Evolutionary conservation across 176 grass and related monocot genomes (phyloP), one percentile per base, ranked within the genome.

Genomic region (Avena atlantica): DNA sequence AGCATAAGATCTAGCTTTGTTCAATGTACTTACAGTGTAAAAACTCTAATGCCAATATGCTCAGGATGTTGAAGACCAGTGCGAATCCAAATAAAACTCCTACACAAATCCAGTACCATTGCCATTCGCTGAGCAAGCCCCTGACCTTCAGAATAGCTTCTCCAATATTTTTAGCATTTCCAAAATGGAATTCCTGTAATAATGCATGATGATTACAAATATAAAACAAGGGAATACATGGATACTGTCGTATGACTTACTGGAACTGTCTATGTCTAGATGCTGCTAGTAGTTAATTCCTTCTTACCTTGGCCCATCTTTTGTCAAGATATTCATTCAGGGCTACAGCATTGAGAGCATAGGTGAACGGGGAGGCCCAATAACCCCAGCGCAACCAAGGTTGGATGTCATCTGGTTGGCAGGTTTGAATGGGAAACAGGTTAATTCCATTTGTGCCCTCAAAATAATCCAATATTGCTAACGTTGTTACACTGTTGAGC

Each of bases 101-200:
- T 7, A 94, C 82, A 66, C 84, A 94, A 88, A 91, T 88, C 95
- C 95, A 97, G 61, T 93, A 97, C 92, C 95, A 97, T 48, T 91
- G 84, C 89, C 89, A 97, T 76, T 92, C 79, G 11, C 84, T 94
- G 48, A 88, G 58, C 82, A 87, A 74, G 57, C 95, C 92, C 85
- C 92, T 89, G 58, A 76, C 75, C 86, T 85, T 89, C 67, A 97
- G 90, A 40, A 97, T 87, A 62, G 85, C 85, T 84, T 88, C 89
- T 8, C 95, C 95, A 13, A 97, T 13, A n/a, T 91, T 93, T 19
- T 88, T 84, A 20, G 83, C 82, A 82, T 84, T 78, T 64, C 34
- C 65, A 62, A 89, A 89, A 70, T 89, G 59, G 44, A 92, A 87
- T 89, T 89, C 88, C 95, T 97, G 79, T 49, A 48, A 89, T 60